Evolutionary conservation across 2,329 filamentous ascomycete genomes (phyloP).

Genomic region (Chaetothyriales sp.): DNA sequence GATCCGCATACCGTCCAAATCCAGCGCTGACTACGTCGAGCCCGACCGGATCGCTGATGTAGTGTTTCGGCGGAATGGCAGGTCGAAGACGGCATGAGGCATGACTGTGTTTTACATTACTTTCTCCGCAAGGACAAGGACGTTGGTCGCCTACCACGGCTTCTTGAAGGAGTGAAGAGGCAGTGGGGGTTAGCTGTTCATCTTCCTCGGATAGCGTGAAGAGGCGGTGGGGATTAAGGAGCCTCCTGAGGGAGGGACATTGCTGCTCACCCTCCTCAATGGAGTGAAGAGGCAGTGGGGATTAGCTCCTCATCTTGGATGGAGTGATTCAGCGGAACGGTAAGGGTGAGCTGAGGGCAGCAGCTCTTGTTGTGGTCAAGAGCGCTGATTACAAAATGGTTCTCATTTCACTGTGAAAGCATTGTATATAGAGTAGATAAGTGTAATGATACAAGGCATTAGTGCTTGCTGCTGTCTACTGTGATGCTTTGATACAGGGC

Average conservation of each 20-base stretch:
- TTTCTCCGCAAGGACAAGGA: neutral
- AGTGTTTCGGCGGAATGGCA: conserved; percentile 41
- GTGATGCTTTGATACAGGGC: neutral
- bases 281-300: neutral
- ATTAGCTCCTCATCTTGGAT: no score
- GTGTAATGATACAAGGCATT: neutral
- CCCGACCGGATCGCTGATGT: conserved; percentile 51
- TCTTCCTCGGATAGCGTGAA: no score
- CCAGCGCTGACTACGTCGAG: conserved; percentile 49
- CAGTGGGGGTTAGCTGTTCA: neutral
- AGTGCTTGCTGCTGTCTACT: neutral
- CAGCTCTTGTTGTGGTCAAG: neutral
- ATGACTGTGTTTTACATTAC: neutral
- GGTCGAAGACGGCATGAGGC: neutral
- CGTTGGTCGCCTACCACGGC: neutral
- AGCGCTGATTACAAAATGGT: neutral
- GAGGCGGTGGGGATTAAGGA: no score
- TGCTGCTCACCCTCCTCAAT: no score
- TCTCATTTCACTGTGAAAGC: neutral
- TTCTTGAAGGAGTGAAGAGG: neutral
- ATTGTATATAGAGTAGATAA: neutral
- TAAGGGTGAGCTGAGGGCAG: neutral
- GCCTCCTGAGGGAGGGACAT: no score
- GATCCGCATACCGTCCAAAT: conserved; percentile 37
- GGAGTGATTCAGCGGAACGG: no score